A percentile compares a stretch with the other conserved stretches of the same genome.
Conservation (phyloP, 192 early-diverging fungal species). For the Mortierella claussenii region DNA sequence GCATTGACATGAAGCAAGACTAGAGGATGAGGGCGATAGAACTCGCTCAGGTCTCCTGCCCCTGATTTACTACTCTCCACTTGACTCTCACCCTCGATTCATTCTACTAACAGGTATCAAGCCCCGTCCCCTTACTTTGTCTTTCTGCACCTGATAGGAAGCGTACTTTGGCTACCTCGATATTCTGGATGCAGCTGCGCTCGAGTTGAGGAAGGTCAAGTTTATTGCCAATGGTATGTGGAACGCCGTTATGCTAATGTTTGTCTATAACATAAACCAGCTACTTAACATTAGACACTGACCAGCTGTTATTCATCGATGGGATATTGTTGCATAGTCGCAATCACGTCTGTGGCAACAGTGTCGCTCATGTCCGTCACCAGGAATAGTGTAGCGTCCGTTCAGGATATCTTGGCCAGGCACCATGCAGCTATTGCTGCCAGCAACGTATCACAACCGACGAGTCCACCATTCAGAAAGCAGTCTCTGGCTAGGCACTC, state of each 20-base stretch:
- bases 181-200: constrained; percentile 49
- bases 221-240: constrained; percentile 65
- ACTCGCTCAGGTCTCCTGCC: too few relatives aligned
- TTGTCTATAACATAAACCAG: not conserved
- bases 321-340: too few relatives aligned
- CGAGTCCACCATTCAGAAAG: constrained; percentile 11
- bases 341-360: constrained; percentile 14
- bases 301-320: too few relatives aligned
- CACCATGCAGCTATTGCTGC: constrained; percentile 30
- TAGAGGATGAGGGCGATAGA: too few relatives aligned
- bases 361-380: constrained; percentile 19
- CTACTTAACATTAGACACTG: too few relatives aligned
- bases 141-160: constrained; percentile 44
- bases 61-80: not conserved
- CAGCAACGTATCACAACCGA: not conserved
- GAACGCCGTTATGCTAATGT: not conserved
- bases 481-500: constrained; percentile 13
- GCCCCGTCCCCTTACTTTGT: not conserved
- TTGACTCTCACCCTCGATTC: not conserved
- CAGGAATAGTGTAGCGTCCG: constrained; percentile 3
- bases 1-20: too few relatives aligned
- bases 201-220: constrained; percentile 58
- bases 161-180: constrained; percentile 59
- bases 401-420: constrained; percentile 31
- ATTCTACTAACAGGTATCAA: not conserved